Evolutionary conservation across 2,329 filamentous ascomycete genomes (phyloP).

Genomic region (Boeremia lycopersici): DNA sequence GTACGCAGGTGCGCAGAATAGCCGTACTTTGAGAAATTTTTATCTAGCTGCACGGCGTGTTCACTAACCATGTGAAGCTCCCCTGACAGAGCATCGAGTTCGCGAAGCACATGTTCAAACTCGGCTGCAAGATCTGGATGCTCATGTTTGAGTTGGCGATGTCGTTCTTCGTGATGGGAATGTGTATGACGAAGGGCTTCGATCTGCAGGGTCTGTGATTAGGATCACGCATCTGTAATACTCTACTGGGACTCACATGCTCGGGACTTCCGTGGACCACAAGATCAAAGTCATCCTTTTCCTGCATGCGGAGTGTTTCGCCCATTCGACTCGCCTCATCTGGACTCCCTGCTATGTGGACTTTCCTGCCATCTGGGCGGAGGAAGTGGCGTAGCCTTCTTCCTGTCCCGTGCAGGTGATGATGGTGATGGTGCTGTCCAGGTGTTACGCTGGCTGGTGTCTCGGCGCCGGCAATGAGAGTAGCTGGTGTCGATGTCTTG

Average conservation of each 20-base stretch:
- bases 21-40: slow-evolving; percentile 68
- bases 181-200: slow-evolving; percentile 59
- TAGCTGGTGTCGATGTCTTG: slow-evolving; percentile 7
- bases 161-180: slow-evolving; percentile 58
- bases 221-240: background rate
- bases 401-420: slow-evolving; percentile 39
- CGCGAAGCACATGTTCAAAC: slow-evolving; percentile 61
- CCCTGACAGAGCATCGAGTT: slow-evolving; percentile 58
- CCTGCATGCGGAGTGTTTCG: slow-evolving; percentile 49
- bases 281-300: slow-evolving; percentile 58
- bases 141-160: slow-evolving; percentile 54
- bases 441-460: background rate
- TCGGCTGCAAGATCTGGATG: slow-evolving; percentile 61
- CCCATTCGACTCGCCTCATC: slow-evolving; percentile 60
- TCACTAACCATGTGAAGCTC: slow-evolving; percentile 62
- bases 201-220: slow-evolving; percentile 28
- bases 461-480: background rate
- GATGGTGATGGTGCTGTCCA: slow-evolving; percentile 22
- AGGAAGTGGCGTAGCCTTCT: slow-evolving; percentile 60
- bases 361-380: slow-evolving; percentile 61
- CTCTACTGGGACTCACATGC: slow-evolving; percentile 40
- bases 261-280: slow-evolving; percentile 64
- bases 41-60: slow-evolving; percentile 61
- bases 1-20: slow-evolving; percentile 63
- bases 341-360: slow-evolving; percentile 62